These are phyloP conservation scores for Beauveria sp. DNA, from an alignment of 2,329 filamentous ascomycete species.

Conservation along the genomic window DNA sequence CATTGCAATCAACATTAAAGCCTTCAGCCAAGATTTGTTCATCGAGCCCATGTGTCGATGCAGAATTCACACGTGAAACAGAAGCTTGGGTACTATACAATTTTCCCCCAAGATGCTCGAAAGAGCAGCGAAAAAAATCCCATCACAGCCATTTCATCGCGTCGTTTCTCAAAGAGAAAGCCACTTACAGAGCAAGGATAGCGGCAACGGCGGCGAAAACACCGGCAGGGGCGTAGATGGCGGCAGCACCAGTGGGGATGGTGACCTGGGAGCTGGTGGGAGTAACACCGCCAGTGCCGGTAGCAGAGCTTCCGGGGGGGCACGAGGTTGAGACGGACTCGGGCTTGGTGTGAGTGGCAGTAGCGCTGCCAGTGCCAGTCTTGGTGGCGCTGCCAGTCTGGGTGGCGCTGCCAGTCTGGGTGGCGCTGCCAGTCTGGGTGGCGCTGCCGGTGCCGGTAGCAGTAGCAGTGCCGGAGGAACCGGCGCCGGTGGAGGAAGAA, in stretches of 20 bases:
- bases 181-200: constrained; percentile 12
- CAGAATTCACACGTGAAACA: constrained; percentile 4
- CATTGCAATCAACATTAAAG: too few relatives aligned
- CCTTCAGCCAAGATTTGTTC: neutral
- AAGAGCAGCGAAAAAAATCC: neutral
- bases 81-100: constrained; percentile 11
- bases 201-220: constrained; percentile 11
- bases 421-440: constrained; percentile 8
- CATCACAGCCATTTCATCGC: constrained; percentile 5
- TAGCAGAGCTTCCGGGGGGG: neutral
- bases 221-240: constrained; percentile 9
- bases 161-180: constrained; percentile 1
- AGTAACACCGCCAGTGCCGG: constrained; percentile 10
- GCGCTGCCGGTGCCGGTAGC: constrained; percentile 4
- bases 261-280: constrained; percentile 10
- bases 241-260: constrained; percentile 3
- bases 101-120: neutral
- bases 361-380: neutral
- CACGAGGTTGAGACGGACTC: neutral
- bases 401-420: neutral
- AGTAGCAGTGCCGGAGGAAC: neutral
- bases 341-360: neutral
- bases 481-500: neutral
- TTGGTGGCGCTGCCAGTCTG: neutral
- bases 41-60: neutral